Percentiles rank a stretch among this genome's conserved stretches.
phyloP scores from a whole-genome alignment of 108 stramenopile species.

The Cylindrotheca closterium region DNA sequence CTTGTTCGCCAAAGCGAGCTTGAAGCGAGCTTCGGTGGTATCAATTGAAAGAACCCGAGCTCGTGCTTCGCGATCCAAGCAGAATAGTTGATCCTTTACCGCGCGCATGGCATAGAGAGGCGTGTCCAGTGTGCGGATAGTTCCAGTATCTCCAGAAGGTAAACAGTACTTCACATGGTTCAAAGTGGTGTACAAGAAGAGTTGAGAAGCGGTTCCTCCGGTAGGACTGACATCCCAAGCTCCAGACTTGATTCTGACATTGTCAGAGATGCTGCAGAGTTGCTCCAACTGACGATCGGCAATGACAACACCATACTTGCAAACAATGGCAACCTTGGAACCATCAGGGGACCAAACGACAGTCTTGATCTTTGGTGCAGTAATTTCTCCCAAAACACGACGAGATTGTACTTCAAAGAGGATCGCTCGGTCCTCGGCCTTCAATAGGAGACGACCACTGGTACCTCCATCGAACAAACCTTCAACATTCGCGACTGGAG shows the following conservation, averaged over 20 bases:
- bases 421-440: conserved; percentile 92
- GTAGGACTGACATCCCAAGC: conserved; percentile 91
- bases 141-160: conserved; percentile 95
- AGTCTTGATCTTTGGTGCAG: conserved; percentile 93
- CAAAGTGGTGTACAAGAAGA: conserved; percentile 96
- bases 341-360: conserved; percentile 96
- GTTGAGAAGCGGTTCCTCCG: conserved; percentile 74
- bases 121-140: conserved; percentile 94
- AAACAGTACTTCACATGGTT: conserved; percentile 98
- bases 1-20: conserved; percentile 87
- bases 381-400: conserved; percentile 94
- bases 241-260: conserved; percentile 96
- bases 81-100: conserved; percentile 87
- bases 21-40: conserved; percentile 96
- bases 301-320: conserved; percentile 95
- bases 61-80: conserved; percentile 95
- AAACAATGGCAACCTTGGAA: conserved; percentile 89
- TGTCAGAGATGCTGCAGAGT: conserved; percentile 94
- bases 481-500: conserved; percentile 92
- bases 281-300: conserved; percentile 94
- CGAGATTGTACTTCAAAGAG: conserved; percentile 96
- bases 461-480: conserved; percentile 91
- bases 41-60: conserved; percentile 88
- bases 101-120: conserved; percentile 94
- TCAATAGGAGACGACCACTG: conserved; percentile 92